Percentiles rank a stretch among this genome's conserved stretches.
phyloP scores from a whole-genome alignment of 345 rosid species.

The Lepidium sativum region DNA sequence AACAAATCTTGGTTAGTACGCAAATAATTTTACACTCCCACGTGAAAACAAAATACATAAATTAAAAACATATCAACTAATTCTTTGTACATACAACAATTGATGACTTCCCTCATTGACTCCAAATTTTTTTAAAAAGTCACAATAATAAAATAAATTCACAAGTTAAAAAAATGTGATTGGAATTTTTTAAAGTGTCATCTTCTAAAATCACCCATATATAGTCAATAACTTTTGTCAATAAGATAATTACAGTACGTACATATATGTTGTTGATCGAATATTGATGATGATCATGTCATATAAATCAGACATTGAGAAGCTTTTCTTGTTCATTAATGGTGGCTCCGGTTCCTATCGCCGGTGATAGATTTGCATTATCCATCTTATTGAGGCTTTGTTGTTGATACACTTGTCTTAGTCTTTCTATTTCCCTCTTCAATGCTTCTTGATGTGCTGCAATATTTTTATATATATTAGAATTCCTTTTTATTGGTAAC shows the following conservation, averaged over 20 bases:
- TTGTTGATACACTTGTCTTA: conserved; percentile 63
- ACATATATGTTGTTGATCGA: too few species aligned
- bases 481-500: neutral
- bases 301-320: conserved; percentile 27
- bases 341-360: conserved; percentile 7
- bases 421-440: conserved; percentile 85
- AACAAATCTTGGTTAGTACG: neutral
- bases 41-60: neutral
- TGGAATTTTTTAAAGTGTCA: neutral
- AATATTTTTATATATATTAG: too few species aligned
- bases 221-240: neutral
- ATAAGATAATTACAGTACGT: neutral
- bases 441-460: conserved; percentile 83
- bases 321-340: conserved; percentile 32
- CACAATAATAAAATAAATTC: neutral
- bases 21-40: conserved; percentile 10
- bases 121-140: neutral
- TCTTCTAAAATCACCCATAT: too few species aligned
- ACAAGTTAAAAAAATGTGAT: conserved; percentile 20
- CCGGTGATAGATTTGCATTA: conserved; percentile 13
- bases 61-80: conserved; percentile 7
- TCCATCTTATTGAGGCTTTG: conserved; percentile 44
- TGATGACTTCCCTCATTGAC: conserved; percentile 1
- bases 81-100: conserved; percentile 22
- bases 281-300: neutral